These are phyloP conservation scores for Pichia cabralensis DNA, from an alignment of 805 yeast genomes.

Conservation along the genomic window DNA sequence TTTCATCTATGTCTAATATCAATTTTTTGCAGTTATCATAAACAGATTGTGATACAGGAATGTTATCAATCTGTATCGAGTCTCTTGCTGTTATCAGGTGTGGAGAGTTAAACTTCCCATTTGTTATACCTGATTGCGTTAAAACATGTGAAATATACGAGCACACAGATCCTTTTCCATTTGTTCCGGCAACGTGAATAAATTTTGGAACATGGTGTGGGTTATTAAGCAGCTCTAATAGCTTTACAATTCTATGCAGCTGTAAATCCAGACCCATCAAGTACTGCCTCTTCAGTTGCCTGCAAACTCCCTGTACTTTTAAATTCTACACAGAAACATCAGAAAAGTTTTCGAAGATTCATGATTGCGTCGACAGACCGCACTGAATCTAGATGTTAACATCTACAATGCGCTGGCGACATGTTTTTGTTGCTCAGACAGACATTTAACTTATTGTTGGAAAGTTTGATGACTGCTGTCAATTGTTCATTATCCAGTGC, in stretches of 20 bases:
- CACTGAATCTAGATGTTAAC: too few relatives aligned
- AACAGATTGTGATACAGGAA: conserved; percentile 35
- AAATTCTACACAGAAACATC: too few relatives aligned
- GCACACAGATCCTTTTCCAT: conserved; percentile 92
- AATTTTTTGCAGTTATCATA: conserved; percentile 36
- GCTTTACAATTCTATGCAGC: conserved; percentile 35
- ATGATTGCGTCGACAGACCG: too few relatives aligned
- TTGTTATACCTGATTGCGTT: conserved; percentile 34
- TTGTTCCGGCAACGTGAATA: conserved; percentile 93
- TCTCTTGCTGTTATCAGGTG: conserved; percentile 69
- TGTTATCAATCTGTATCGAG: conserved; percentile 57
- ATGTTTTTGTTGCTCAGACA: too few relatives aligned
- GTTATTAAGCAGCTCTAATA: conserved; percentile 45
- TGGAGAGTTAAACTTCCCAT: conserved; percentile 87
- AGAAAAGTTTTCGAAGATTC: too few relatives aligned
- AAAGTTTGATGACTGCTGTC: too few relatives aligned
- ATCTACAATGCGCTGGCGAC: too few relatives aligned
- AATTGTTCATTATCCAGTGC: too few relatives aligned
- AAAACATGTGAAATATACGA: conserved; percentile 67
- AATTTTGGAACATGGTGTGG: conserved; percentile 47
- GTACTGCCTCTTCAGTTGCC: too few relatives aligned
- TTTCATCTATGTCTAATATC: conserved; percentile 33
- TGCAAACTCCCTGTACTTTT: too few relatives aligned
- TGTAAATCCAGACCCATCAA: conserved; percentile 63
- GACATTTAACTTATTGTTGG: too few relatives aligned